A percentile compares a stretch with the other conserved stretches of the same genome.
These are phyloP conservation scores for Spathaspora sp. DNA, from an alignment of 1,139 yeast species.

Conservation along the genomic window DNA sequence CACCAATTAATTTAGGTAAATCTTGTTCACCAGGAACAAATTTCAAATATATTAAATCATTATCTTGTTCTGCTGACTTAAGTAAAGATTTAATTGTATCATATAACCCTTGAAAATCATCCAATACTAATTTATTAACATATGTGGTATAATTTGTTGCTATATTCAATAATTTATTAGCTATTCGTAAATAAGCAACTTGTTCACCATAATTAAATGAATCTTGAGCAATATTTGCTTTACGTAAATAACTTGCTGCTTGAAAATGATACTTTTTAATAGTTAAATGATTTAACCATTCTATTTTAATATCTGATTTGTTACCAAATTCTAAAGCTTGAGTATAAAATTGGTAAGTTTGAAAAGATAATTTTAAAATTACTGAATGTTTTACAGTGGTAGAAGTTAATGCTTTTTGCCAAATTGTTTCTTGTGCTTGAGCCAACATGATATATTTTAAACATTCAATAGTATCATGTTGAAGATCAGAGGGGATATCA, in stretches of 20 bases:
- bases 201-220: conserved; percentile 66
- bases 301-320: conserved; percentile 49
- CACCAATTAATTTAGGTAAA: conserved; percentile 47
- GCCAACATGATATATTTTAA: conserved; percentile 58
- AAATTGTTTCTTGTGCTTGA: conserved; percentile 84
- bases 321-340: conserved; percentile 46
- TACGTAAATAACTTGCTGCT: conserved; percentile 69
- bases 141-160: conserved; percentile 44
- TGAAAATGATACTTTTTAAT: conserved; percentile 63
- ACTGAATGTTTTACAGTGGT: conserved; percentile 57
- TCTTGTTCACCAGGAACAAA: conserved; percentile 51
- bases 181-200: conserved; percentile 53
- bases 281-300: conserved; percentile 62
- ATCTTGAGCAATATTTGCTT: conserved; percentile 50
- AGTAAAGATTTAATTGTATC: conserved; percentile 45
- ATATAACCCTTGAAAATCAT: conserved; percentile 49
- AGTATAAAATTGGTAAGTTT: conserved; percentile 58
- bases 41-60: conserved; percentile 74
- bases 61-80: conserved; percentile 69
- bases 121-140: conserved; percentile 42
- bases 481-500: conserved; percentile 23
- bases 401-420: conserved; percentile 64
- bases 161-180: conserved; percentile 28
- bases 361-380: conserved; percentile 62
- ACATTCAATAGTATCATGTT: conserved; percentile 26